These are phyloP conservation scores for Nepenthes alata DNA, from an alignment of 179 eudicot species.

Conservation along the genomic window DNA sequence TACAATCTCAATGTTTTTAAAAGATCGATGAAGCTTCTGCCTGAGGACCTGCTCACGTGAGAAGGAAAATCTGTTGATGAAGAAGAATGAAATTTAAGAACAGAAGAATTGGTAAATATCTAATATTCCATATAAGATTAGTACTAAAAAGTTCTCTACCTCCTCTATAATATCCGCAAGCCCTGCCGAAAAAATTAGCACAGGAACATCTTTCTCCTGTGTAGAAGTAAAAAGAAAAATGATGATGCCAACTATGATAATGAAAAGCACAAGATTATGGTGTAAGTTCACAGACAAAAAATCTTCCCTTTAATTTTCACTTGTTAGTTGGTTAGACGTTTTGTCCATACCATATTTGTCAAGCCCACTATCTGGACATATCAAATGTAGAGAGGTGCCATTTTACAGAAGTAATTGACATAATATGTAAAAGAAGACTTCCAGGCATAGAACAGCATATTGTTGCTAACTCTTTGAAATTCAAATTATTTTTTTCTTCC, in stretches of 20 bases:
- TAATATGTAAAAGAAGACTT: too few species aligned
- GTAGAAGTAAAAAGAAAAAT: slow-evolving; percentile 8
- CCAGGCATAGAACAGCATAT: too few species aligned
- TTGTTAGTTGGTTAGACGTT: too few species aligned
- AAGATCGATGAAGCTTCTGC: slow-evolving; percentile 66
- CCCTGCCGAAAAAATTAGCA: slow-evolving; percentile 90
- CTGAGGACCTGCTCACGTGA: slow-evolving; percentile 51
- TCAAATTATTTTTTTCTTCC: too few species aligned
- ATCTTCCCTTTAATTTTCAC: too few species aligned
- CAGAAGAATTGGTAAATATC: background rate
- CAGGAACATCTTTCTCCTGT: slow-evolving; percentile 72
- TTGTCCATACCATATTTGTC: too few species aligned
- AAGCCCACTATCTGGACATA: too few species aligned
- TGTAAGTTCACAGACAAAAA: background rate
- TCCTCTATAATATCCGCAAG: slow-evolving; percentile 92
- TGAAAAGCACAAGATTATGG: background rate
- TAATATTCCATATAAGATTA: background rate
- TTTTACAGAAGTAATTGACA: too few species aligned
- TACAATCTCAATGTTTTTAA: slow-evolving; percentile 66
- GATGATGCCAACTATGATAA: background rate
- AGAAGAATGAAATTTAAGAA: background rate
- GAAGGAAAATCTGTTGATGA: slow-evolving; percentile 3
- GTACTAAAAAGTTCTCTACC: slow-evolving; percentile 22
- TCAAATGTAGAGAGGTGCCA: too few species aligned
- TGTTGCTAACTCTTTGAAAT: too few species aligned